Evolutionary conservation across 306 rosid genomes (phyloP).

Genomic region (Cercis canadensis): DNA sequence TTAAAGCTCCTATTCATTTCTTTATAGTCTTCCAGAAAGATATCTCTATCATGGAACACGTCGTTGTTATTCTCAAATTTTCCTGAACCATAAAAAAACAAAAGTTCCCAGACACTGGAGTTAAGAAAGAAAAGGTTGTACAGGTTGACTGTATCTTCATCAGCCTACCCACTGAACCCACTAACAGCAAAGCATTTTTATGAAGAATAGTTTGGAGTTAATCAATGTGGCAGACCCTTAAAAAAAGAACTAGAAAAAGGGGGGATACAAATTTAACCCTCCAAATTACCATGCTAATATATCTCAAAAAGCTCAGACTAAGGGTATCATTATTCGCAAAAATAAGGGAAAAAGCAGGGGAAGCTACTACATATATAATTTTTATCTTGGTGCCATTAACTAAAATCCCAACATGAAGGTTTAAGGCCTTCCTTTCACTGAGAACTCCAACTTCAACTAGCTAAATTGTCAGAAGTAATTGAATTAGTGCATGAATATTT

Average conservation of each 20-base stretch:
- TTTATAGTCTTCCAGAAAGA: conserved; percentile 70
- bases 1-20: conserved; percentile 84
- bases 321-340: conserved; percentile 8
- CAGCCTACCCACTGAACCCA: conserved; percentile 23
- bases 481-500: neutral
- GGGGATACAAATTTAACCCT: neutral
- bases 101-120: conserved; percentile 25
- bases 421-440: neutral
- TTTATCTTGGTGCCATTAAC: neutral
- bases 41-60: conserved; percentile 69
- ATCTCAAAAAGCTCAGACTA: neutral
- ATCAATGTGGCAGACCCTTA: neutral
- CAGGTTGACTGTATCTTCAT: conserved; percentile 24
- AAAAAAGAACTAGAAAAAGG: neutral
- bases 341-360: neutral
- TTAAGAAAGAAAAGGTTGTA: conserved; percentile 20
- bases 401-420: neutral
- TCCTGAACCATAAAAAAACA: conserved; percentile 50
- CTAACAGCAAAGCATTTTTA: conserved; percentile 11
- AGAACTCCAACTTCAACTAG: conserved; percentile 9
- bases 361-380: neutral
- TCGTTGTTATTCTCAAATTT: conserved; percentile 41
- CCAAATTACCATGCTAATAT: conserved; percentile 9
- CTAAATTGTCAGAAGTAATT: neutral
- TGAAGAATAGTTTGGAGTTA: conserved; percentile 2